Evolutionary conservation across 176 grass and related monocot genomes (phyloP).

Genomic region (Zizania latifolia): DNA sequence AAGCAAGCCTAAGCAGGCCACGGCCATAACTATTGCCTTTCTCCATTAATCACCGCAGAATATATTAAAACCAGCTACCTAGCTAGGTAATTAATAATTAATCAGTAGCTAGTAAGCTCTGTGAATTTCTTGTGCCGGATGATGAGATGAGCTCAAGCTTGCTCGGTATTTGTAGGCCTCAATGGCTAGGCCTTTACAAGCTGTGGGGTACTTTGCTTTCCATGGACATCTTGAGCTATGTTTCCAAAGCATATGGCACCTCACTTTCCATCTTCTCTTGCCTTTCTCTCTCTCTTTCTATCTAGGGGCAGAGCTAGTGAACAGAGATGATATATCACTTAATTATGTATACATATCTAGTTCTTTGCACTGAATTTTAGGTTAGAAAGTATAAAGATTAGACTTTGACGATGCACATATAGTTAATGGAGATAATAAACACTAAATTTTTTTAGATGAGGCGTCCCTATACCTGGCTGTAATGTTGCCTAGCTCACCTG

Average conservation of each 20-base stretch:
- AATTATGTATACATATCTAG: no score
- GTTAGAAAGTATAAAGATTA: no score
- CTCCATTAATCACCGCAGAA: conserved; percentile 44
- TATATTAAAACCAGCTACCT: not conserved
- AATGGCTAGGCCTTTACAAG: conserved; percentile 32
- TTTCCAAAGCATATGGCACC: conserved; percentile 16
- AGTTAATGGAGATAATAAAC: no score
- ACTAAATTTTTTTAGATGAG: no score
- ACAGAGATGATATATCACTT: no score
- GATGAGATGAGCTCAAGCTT: not conserved
- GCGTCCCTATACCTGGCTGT: no score
- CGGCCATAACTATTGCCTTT: not conserved
- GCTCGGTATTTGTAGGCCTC: conserved; percentile 48
- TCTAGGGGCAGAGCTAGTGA: no score
- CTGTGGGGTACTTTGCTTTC: conserved; percentile 44
- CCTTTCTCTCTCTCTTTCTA: conserved; percentile 18
- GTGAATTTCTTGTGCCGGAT: not conserved
- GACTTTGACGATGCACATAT: no score
- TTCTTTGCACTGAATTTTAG: no score
- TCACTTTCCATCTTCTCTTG: no score
- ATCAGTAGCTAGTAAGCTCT: not conserved
- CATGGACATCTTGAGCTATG: conserved; percentile 30
- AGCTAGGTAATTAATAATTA: not conserved
- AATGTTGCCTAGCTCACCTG: conserved; percentile 26
- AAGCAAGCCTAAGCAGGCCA: conserved; percentile 23